phyloP scores from a whole-genome alignment of 2,329 filamentous ascomycete species.

The Zalaria sp. region DNA sequence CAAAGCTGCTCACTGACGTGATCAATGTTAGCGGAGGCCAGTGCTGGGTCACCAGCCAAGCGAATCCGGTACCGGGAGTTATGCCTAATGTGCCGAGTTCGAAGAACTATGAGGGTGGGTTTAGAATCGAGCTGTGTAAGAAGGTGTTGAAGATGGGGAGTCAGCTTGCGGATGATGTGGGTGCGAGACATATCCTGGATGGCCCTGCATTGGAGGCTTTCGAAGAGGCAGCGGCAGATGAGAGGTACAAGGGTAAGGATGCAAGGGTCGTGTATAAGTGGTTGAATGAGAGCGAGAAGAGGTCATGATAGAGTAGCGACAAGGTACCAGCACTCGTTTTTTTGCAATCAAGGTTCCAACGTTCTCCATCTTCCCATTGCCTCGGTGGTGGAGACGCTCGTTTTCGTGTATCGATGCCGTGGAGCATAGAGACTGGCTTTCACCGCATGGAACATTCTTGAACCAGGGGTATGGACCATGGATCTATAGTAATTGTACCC shows the following conservation, averaged over 20 bases:
- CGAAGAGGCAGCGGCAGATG: conserved; percentile 1
- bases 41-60: conserved; percentile 15
- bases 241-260: conserved; percentile 3
- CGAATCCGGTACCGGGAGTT: conserved; percentile 19
- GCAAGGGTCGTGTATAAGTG: conserved; percentile 5
- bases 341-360: too few species aligned
- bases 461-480: too few species aligned
- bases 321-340: too few species aligned
- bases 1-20: conserved; percentile 14
- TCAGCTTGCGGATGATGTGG: conserved; percentile 19
- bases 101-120: conserved; percentile 24
- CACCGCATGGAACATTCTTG: too few species aligned
- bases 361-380: too few species aligned
- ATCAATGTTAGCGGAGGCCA: conserved; percentile 11
- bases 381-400: too few species aligned
- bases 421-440: too few species aligned
- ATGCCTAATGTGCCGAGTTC: conserved; percentile 22
- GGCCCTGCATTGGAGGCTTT: conserved; percentile 2
- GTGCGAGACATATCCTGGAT: conserved; percentile 17
- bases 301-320: not conserved
- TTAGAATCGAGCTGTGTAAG: conserved; percentile 19
- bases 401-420: too few species aligned
- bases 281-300: conserved; percentile 4
- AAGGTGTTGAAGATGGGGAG: conserved; percentile 22
- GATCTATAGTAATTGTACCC: too few species aligned